Evolutionary conservation across 306 rosid species (phyloP).

Genomic region (Glycine soja): DNA sequence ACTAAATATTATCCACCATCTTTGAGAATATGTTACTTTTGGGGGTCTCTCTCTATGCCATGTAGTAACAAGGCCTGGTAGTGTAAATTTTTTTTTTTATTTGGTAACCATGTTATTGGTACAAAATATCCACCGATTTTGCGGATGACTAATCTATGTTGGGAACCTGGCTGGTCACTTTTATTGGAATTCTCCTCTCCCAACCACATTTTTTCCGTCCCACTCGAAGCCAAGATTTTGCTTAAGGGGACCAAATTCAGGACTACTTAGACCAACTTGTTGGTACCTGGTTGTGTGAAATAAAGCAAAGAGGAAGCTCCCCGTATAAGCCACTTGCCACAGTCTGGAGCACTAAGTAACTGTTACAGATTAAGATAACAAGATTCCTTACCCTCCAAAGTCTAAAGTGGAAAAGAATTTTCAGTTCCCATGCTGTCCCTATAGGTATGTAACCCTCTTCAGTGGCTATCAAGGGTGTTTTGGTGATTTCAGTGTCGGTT

Average conservation of each 20-base stretch:
- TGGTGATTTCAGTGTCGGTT: slow-evolving; percentile 45
- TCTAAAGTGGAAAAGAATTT: slow-evolving; percentile 32
- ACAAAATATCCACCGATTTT: no score
- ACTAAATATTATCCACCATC: slow-evolving; percentile 38
- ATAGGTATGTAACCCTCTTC: not conserved
- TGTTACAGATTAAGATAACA: not conserved
- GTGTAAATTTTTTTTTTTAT: no score
- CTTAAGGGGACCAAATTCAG: no score
- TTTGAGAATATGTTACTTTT: slow-evolving; percentile 10
- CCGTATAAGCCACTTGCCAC: no score
- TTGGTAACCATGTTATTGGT: no score
- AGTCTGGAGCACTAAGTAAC: not conserved
- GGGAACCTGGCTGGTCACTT: no score
- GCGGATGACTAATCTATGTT: no score
- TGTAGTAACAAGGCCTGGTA: slow-evolving; percentile 27
- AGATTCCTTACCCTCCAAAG: slow-evolving; percentile 54
- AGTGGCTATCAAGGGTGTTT: slow-evolving; percentile 50
- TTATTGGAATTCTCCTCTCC: no score
- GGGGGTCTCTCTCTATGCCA: slow-evolving; percentile 28
- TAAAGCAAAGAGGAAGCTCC: slow-evolving; percentile 4
- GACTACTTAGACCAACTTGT: no score
- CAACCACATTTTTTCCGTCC: no score
- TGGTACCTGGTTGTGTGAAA: slow-evolving; percentile 18
- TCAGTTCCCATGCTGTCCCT: slow-evolving; percentile 47
- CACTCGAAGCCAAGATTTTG: no score